Evolutionary conservation across 495 filamentous ascomycete genomes (phyloP).

Genomic region (Talaromyces wortmannii): DNA sequence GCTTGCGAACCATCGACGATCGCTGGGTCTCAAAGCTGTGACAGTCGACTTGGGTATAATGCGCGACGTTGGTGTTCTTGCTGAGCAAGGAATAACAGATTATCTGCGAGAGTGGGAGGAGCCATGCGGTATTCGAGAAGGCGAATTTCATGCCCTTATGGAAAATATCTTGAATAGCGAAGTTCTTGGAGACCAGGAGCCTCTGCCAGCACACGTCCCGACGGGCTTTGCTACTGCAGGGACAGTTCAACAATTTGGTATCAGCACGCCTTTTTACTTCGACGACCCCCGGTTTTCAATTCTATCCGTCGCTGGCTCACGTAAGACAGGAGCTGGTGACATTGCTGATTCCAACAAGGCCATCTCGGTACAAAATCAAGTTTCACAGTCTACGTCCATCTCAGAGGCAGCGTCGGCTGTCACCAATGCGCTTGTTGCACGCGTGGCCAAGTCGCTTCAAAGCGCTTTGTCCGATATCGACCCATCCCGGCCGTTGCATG

Average conservation of each 20-base stretch:
- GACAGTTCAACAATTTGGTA: constrained; percentile 2
- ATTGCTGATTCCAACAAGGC: neutral
- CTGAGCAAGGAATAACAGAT: constrained; percentile 12
- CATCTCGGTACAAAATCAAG: neutral
- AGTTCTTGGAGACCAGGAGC: neutral
- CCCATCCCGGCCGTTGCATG: constrained; percentile 13
- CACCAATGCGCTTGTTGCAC: constrained; percentile 7
- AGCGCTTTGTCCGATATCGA: constrained; percentile 9
- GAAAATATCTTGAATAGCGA: constrained; percentile 6
- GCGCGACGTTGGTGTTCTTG: constrained; percentile 21
- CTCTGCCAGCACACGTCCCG: constrained; percentile 3
- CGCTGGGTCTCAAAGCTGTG: constrained; percentile 9
- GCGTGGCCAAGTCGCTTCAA: constrained; percentile 11
- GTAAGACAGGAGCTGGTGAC: neutral
- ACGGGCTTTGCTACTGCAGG: constrained; percentile 8
- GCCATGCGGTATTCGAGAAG: constrained; percentile 11
- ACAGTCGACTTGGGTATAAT: constrained; percentile 21
- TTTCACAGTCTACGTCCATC: neutral
- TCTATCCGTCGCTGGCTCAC: constrained; percentile 2
- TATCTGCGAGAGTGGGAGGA: constrained; percentile 9
- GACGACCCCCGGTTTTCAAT: constrained; percentile 10
- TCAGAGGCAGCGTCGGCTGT: neutral
- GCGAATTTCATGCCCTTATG: constrained; percentile 9
- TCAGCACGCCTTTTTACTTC: constrained; percentile 11
- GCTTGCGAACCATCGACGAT: constrained; percentile 31